Conservation (phyloP, 495 filamentous ascomycete genomes). For the Collariella sp. region DNA sequence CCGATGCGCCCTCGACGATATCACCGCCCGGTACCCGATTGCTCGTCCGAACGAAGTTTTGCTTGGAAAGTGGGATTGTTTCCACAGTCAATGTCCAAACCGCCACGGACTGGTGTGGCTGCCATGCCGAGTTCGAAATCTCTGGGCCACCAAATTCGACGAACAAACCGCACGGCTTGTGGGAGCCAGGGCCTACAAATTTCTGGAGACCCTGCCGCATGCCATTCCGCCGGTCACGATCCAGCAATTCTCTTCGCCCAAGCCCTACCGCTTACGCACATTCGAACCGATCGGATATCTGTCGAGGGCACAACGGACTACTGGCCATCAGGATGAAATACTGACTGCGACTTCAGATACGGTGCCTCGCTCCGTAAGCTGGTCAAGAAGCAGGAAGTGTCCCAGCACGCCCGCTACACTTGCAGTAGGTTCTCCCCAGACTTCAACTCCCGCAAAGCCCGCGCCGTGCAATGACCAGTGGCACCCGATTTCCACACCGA, state of each 20-base stretch:
- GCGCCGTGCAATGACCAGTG: not conserved
- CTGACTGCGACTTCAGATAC: slow-evolving; percentile 50
- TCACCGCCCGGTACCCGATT: not conserved
- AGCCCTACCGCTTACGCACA: not conserved
- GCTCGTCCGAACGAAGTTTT: not conserved
- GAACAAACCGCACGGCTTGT: too few relatives aligned
- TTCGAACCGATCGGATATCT: not conserved
- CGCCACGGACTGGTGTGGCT: too few relatives aligned
- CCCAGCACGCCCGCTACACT: slow-evolving; percentile 88
- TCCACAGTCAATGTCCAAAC: too few relatives aligned
- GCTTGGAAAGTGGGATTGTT: not conserved
- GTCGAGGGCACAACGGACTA: slow-evolving; percentile 1
- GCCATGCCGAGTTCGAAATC: too few relatives aligned
- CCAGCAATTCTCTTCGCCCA: not conserved
- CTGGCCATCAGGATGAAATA: not conserved
- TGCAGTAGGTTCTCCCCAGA: slow-evolving; percentile 59
- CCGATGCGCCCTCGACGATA: slow-evolving; percentile 9
- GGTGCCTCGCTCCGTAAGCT: slow-evolving; percentile 99
- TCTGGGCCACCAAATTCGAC: too few relatives aligned
- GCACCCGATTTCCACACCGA: not conserved
- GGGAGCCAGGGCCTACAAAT: too few relatives aligned
- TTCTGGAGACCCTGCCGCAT: too few relatives aligned
- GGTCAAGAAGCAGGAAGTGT: slow-evolving; percentile 99
- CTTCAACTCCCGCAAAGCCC: not conserved
- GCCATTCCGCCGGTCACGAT: too few relatives aligned